Base-by-base conservation (phyloP, 352 stramenopile genomes). In the Pythium insidiosum region DNA sequence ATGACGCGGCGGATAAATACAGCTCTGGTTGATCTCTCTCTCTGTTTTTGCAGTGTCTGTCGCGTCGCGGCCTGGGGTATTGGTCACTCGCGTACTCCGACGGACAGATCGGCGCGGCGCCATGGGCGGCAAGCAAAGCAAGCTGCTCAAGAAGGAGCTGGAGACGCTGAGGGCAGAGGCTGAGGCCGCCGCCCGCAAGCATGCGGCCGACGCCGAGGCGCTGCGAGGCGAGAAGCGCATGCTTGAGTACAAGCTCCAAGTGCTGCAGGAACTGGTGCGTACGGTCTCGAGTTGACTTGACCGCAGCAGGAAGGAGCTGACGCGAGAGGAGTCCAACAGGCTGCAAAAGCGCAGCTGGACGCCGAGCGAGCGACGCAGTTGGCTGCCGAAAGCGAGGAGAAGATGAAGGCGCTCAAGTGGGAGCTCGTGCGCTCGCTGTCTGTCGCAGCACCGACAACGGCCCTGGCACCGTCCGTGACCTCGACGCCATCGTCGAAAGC, bases 321-420 rank as follows among this genome's bases (percentile, higher is more conserved):
- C n/a, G n/a, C n/a, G n/a, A n/a, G n/a, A n/a, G n/a, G n/a, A n/a
- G n/a, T n/a, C n/a, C n/a, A n/a, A 19, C 12, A 83, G 70, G 47
- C 66, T 9, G 61, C 56, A 5, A 70, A 69, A 20, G 70, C 75
- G 2, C 68, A 83, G 40, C 29, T 83, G 3, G 73, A 85, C 40
- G 68, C 54, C 4, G 70, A 85, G 10, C 64, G 64, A 9, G 51
- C 55, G 28, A 73, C 55, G 19, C 44, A 60, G 15, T 47, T 53
- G 18, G 70, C 66, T 5, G 25, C 51, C 4, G 58, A 78, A 22
- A 67, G 50, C 7, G 73, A 88, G 42, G 72, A 85, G 20, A 70
- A 70, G 29, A 75, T 79, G 60, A 82, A 84, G 48, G 75, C 66
- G 3, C 44, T 88, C 26, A 84, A 88, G 37, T 88, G 73, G 72